Base-by-base conservation (phyloP, 2,329 filamentous ascomycete species). In the Ciborinia camelliae region DNA sequence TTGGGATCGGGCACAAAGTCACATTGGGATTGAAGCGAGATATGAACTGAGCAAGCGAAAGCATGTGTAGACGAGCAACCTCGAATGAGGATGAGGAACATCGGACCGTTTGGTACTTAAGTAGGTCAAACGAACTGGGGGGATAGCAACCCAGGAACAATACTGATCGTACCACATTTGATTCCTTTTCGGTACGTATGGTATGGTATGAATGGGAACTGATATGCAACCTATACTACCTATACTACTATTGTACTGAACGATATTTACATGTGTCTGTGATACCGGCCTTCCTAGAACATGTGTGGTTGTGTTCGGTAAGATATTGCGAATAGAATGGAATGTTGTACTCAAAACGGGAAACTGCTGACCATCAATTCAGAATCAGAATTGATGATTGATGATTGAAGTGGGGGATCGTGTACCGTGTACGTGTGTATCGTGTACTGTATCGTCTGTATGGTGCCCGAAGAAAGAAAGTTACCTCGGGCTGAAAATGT, bases 11-110 rank as follows among this genome's bases (percentile, higher is more conserved):
- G 58, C 58, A 61, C 45, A 61, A n/a, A 52, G 45, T 61, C 58
- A 61, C 35, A 61, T 61, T 52, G 26, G 58, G 58, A 61, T 61
- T 61, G 47, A 32, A 52, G 18, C 58, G 32, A 52, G 41, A 52
- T 18, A 30, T 30, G 35, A 52, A 30, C 15, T n/a, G 35, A 37
- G n/a, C 15, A 39, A 51, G 30, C 32, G 58, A 61, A 61, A 52
- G 23, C 45, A 61, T 61, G 43, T 61, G 43, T 14, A 51, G 18
- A 51, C 58, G 58, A 61, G 58, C 15, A 39, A 43, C 35, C 57
- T 51, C 66, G 60, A 65, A 63, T 50, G 57, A 60, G 63, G 47
- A 32, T 30, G 41, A 58, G 61, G 62, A 63, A 63, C 62, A 68
- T 68, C 67, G 59, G 62, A 61, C 62, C 62, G 62, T 66, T 61